Conservation (phyloP, 2,329 filamentous ascomycete species). For the Hortaea werneckii region DNA sequence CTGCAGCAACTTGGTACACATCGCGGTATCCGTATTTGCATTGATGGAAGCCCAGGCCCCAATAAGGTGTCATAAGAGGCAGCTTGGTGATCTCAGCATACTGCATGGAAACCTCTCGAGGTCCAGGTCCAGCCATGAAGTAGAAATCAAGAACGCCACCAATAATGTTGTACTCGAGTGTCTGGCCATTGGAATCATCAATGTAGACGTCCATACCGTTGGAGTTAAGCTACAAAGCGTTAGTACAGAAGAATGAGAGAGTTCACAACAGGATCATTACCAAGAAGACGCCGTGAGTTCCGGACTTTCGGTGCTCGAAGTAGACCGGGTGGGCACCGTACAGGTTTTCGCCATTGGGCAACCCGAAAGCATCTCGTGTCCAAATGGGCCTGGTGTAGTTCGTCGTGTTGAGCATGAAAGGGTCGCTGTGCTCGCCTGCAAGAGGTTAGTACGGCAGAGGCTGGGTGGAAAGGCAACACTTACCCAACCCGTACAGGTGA, state of each 20-base stretch:
- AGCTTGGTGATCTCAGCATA: constrained; percentile 58
- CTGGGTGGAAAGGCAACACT: neutral
- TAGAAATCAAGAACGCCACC: constrained; percentile 42
- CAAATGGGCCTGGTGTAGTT: constrained; percentile 24
- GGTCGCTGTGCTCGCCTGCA: constrained; percentile 57
- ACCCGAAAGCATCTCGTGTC: constrained; percentile 37
- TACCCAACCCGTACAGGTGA: constrained; percentile 61
- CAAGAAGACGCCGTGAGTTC: constrained; percentile 22
- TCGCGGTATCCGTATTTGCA: constrained; percentile 70
- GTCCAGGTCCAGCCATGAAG: constrained; percentile 54
- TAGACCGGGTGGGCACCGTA: constrained; percentile 24
- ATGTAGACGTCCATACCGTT: constrained; percentile 61
- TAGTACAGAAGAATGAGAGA: too few relatives aligned
- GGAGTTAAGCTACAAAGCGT: constrained; percentile 39
- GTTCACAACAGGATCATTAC: constrained; percentile 5
- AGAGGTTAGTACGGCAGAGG: neutral
- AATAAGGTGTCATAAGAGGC: constrained; percentile 73
- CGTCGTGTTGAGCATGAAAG: constrained; percentile 19
- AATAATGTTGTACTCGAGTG: constrained; percentile 21
- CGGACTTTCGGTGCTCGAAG: constrained; percentile 16
- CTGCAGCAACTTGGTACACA: constrained; percentile 55
- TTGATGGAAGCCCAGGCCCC: constrained; percentile 71
- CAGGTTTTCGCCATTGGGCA: constrained; percentile 14
- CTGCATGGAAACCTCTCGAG: constrained; percentile 54
- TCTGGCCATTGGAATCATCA: constrained; percentile 47